Evolutionary conservation across 306 rosid species (phyloP).

Genomic region (Castanopsis chinensis): DNA sequence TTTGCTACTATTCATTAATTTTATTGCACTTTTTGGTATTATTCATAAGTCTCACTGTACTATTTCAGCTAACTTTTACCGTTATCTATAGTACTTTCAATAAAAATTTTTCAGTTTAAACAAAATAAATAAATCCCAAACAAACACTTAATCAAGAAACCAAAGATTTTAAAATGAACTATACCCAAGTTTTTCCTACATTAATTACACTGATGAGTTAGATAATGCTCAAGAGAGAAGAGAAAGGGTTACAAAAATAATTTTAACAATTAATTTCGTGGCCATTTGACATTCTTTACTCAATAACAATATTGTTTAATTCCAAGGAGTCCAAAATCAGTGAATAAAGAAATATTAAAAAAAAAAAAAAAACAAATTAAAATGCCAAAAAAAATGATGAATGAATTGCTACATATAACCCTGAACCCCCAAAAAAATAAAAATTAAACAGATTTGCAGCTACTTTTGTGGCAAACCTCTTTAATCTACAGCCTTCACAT

Average conservation of each 20-base stretch:
- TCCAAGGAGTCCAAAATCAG: conserved; percentile 33
- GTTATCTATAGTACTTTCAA: too few species aligned
- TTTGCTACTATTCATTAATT: too few species aligned
- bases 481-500: conserved; percentile 63
- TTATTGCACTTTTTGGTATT: too few species aligned
- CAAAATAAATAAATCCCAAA: too few species aligned
- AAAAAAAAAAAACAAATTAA: conserved; percentile 1
- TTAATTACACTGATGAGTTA: neutral
- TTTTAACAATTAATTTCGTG: conserved; percentile 18
- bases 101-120: too few species aligned
- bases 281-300: conserved; percentile 44
- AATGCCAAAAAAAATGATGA: conserved; percentile 43
- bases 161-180: too few species aligned
- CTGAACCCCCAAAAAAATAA: conserved; percentile 24
- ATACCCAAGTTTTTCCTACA: too few species aligned
- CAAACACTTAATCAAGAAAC: too few species aligned
- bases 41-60: too few species aligned
- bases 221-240: neutral
- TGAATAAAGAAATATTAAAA: conserved; percentile 26
- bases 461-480: conserved; percentile 40
- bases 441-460: conserved; percentile 21
- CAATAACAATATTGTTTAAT: conserved; percentile 39
- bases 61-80: too few species aligned
- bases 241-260: neutral
- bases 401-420: conserved; percentile 58